Evolutionary conservation across 148 eudicot species (phyloP).

Genomic region (Vaccinium corymbosum): DNA sequence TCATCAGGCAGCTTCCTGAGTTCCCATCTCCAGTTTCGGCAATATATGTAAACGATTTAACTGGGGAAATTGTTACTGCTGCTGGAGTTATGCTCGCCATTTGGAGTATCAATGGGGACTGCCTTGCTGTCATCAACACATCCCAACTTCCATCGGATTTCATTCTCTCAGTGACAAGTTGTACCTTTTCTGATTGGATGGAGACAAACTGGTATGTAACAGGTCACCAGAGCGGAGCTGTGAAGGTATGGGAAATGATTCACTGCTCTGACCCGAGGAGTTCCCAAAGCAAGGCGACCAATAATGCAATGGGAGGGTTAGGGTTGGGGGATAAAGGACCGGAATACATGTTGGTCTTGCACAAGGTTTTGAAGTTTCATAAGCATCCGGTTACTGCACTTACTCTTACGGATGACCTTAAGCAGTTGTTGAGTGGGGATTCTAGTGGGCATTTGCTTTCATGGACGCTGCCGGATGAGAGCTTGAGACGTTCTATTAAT

Average conservation of each 20-base stretch:
- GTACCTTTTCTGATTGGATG: constrained; percentile 74
- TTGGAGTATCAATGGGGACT: constrained; percentile 93
- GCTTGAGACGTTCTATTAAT: constrained; percentile 53
- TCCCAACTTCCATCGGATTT: constrained; percentile 91
- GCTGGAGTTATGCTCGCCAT: constrained; percentile 82
- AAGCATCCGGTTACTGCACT: constrained; percentile 87
- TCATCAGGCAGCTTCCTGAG: constrained; percentile 84
- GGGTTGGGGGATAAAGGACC: constrained; percentile 49
- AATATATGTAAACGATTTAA: constrained; percentile 69
- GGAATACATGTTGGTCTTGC: constrained; percentile 68
- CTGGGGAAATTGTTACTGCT: constrained; percentile 82
- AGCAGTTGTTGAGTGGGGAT: constrained; percentile 88
- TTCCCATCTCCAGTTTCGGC: constrained; percentile 92
- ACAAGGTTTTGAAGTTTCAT: constrained; percentile 79
- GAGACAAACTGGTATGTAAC: constrained; percentile 90
- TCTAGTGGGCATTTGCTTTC: constrained; percentile 77
- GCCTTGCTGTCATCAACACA: constrained; percentile 81
- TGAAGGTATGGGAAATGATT: constrained; percentile 89
- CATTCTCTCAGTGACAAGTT: constrained; percentile 72
- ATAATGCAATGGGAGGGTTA: constrained; percentile 40
- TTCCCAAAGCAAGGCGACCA: constrained; percentile 32
- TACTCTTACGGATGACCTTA: constrained; percentile 65
- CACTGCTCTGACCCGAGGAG: constrained; percentile 50
- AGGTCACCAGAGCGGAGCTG: constrained; percentile 91
- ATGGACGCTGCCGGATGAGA: constrained; percentile 89